Evolutionary conservation across 371 early-diverging fungal genomes (phyloP).

Genomic region (Apophysomyces ossiformis): DNA sequence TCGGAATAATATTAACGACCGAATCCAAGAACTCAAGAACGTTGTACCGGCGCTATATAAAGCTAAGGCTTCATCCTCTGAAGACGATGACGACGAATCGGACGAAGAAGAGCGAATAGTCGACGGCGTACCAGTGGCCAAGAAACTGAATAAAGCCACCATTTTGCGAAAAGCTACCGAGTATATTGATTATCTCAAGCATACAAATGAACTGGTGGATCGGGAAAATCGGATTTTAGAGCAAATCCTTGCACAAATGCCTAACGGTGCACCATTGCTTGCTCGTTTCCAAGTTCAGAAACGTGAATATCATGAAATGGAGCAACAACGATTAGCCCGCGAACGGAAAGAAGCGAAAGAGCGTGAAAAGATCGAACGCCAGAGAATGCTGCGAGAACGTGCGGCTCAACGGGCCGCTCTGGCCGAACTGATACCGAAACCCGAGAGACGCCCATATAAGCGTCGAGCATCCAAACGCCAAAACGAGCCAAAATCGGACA

Average conservation of each 20-base stretch:
- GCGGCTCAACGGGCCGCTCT: conserved; percentile 38
- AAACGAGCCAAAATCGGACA: conserved; percentile 8
- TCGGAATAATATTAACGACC: conserved; percentile 90
- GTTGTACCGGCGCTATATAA: conserved; percentile 80
- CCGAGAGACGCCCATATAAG: conserved; percentile 33
- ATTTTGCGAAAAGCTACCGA: conserved; percentile 84
- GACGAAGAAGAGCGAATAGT: conserved; percentile 49
- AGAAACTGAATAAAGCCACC: conserved; percentile 88
- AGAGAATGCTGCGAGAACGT: conserved; percentile 30
- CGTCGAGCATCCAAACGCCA: conserved; percentile 15
- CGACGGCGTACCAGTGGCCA: conserved; percentile 66
- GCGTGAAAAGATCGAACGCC: conserved; percentile 27
- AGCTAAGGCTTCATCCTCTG: conserved; percentile 46
- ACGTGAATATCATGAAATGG: conserved; percentile 23
- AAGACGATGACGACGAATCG: conserved; percentile 54
- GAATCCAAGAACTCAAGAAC: conserved; percentile 79
- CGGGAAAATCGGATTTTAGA: conserved; percentile 54
- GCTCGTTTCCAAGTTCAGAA: conserved; percentile 31
- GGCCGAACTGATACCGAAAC: conserved; percentile 34
- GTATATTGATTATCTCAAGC: conserved; percentile 76
- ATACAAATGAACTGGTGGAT: conserved; percentile 51
- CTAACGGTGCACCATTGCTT: conserved; percentile 52
- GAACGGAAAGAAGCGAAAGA: conserved; percentile 35
- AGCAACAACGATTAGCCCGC: conserved; percentile 24
- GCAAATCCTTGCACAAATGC: conserved; percentile 53